phyloP scores from a whole-genome alignment of 2,329 filamentous ascomycete species.

The Sporothrix variecibatus region DNA sequence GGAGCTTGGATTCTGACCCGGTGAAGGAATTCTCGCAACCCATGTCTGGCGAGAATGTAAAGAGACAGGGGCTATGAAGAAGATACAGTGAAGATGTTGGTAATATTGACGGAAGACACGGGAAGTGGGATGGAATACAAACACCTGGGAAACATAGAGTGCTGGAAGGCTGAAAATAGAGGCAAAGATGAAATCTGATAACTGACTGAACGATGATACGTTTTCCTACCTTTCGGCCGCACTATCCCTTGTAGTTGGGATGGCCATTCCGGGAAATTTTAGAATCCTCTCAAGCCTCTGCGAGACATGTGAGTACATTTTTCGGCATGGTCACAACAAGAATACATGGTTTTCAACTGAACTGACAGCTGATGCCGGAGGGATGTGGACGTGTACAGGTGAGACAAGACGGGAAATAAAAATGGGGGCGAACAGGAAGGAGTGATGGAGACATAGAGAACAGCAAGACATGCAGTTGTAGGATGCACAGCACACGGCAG shows the following conservation, averaged over 20 bases:
- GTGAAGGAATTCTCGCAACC: neutral
- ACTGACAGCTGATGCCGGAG: conserved; percentile 2
- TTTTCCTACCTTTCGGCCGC: conserved; percentile 2
- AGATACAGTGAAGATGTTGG: neutral
- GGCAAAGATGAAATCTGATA: neutral
- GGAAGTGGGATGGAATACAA: neutral
- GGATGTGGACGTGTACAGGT: neutral
- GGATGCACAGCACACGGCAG: neutral
- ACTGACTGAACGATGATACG: neutral
- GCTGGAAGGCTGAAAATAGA: neutral
- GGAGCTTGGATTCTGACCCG: neutral
- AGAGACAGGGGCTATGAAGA: neutral
- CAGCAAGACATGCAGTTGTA: neutral
- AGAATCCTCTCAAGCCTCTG: neutral
- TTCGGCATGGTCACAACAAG: neutral
- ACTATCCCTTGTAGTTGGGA: neutral
- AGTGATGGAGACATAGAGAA: neutral
- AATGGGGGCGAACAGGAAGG: neutral
- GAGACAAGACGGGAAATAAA: neutral
- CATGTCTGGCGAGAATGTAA: neutral
- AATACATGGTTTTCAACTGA: neutral
- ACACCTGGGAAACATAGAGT: neutral
- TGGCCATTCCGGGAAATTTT: too few relatives aligned
- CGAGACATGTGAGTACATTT: neutral
- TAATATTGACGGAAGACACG: neutral